phyloP scores from a whole-genome alignment of 306 rosid species.

The Sicyos baderoa region DNA sequence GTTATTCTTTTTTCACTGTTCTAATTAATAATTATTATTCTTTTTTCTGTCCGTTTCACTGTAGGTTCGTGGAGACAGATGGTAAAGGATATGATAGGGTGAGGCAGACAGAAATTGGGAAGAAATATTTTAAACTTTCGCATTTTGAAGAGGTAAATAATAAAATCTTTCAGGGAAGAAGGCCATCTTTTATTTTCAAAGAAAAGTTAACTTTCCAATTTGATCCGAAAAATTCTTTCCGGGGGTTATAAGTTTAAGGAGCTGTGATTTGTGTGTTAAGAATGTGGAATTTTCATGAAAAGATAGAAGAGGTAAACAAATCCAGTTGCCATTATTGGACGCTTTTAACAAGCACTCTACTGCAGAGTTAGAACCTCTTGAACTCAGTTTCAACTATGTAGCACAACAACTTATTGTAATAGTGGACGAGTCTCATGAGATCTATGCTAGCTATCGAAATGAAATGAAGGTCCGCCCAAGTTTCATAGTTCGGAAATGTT shows the following conservation, averaged over 20 bases:
- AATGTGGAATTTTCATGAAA: neutral
- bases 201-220: conserved; percentile 5
- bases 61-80: conserved; percentile 94
- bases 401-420: no score
- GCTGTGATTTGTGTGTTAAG: neutral
- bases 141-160: conserved; percentile 85
- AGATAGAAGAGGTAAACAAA: neutral
- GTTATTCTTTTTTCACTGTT: conserved; percentile 5
- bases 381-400: no score
- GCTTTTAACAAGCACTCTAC: neutral
- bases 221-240: neutral
- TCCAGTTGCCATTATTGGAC: neutral
- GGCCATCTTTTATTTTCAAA: neutral
- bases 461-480: no score
- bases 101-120: conserved; percentile 90
- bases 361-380: neutral
- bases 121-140: conserved; percentile 80
- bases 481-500: no score
- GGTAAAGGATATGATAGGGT: conserved; percentile 90
- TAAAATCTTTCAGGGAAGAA: conserved; percentile 6
- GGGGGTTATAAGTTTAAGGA: neutral
- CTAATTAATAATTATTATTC: neutral
- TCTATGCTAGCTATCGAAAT: no score
- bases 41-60: conserved; percentile 6
- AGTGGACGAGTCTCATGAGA: no score